Evolutionary conservation across 495 filamentous ascomycete genomes (phyloP), one percentile per base, ranked within the genome.

Genomic region (Penicillium cosmopolitanum): DNA sequence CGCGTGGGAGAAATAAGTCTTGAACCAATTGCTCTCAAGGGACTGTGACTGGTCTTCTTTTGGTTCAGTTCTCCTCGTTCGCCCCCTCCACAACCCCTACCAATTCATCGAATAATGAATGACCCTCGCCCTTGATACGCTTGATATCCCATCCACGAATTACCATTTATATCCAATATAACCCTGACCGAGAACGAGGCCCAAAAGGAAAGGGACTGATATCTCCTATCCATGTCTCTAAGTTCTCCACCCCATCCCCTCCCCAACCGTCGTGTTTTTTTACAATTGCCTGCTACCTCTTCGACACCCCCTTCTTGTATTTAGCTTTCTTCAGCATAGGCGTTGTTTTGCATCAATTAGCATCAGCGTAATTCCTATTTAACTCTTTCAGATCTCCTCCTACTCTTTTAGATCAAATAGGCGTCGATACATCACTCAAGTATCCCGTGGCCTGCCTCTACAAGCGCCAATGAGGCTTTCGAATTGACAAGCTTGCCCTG

Each of bases 281-380:
- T 48, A 23, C 19, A 48, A 25, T 5, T 25, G 19, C 21, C n/a
- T 54, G 38, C 56, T 19, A 19, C 55, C 47, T 57, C 43, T 28
- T 55, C 57, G 44, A 5, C 46, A 15, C 46, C 28, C 28, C 28
- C 28, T 48, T 48, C 56, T 50, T 72, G 64, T 72, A 71, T 64
- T 52, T 71, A 69, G 62, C 65, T 61, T 64, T 50, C 62, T 69
- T 72, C 65, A 67, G 62, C 66, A 63, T 67, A 55, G 60, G 66
- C 64, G 66, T 69, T 72, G 62, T 69, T 64, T 68, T 64, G 68
- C 68, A 71, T 70, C 58, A 60, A 64, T 71, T 63, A 68, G 68
- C 68, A 68, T 68, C 59, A 66, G 63, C 63, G 55, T 66, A 65
- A 71, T 66, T 63, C 61, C 56, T 64, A 61, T 62, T 64, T 31